Evolutionary conservation across 352 stramenopile genomes (phyloP).

Genomic region (Ophiocytium majus): DNA sequence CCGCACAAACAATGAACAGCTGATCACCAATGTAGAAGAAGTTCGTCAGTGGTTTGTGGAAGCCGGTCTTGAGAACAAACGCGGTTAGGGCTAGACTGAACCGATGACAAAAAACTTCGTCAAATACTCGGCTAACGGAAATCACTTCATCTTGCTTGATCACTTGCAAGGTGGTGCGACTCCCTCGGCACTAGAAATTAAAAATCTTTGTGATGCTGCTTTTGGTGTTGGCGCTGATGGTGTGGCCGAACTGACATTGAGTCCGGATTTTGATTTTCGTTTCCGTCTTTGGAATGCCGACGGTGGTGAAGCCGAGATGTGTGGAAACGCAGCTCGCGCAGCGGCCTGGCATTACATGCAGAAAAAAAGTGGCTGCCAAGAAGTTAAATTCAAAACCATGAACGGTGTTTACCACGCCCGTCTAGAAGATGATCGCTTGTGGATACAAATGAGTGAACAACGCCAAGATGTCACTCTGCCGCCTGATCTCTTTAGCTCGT

Average conservation of each 20-base stretch:
- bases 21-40: too few relatives aligned
- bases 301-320: slow-evolving; percentile 8
- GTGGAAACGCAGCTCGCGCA: background rate
- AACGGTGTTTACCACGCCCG: background rate
- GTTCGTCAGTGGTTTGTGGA: too few relatives aligned
- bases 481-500: background rate
- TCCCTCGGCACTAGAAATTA: background rate
- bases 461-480: background rate
- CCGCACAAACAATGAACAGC: too few relatives aligned
- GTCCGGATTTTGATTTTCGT: background rate
- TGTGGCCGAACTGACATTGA: background rate
- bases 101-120: background rate
- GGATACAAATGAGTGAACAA: background rate
- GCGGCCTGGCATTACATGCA: background rate
- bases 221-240: background rate
- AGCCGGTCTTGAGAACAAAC: too few relatives aligned
- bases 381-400: slow-evolving; percentile 2
- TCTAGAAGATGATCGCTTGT: background rate
- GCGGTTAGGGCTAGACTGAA: too few relatives aligned
- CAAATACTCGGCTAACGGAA: background rate
- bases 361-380: background rate
- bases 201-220: background rate
- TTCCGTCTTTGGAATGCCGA: background rate
- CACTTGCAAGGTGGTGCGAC: background rate
- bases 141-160: slow-evolving; percentile 3